Evolutionary conservation across 129 eudicot genomes (phyloP), one percentile per base, ranked within the genome.

Genomic region (Lactuca sativa): DNA sequence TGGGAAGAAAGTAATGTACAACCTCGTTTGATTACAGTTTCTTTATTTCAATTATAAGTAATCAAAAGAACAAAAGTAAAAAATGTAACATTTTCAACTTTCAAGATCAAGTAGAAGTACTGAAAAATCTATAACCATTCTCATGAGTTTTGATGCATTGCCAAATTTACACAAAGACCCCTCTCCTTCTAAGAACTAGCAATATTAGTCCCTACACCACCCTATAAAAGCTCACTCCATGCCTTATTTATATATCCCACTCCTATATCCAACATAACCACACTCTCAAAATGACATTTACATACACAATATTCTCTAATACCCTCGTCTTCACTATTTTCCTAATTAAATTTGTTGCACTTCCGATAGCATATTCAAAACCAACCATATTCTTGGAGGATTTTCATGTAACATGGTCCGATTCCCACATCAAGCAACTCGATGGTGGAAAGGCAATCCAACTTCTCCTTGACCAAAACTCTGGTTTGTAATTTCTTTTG

Each of bases 381-480:
- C 95, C 98, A 15, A 96, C 95, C 49, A 89, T 89, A 1, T 92
- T 88, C 71, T 68, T 76, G 36, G 89, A 92, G 59, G 95, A 92
- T 65, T 92, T 92, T 70, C 69, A 74, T 7, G 52, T 86, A 64
- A 84, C 96, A 25, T 92, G 98, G 98, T 68, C 95, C 0, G 96
- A 86, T 36, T 68, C 89, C 25, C 98, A 92, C 73, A 80, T 92
- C 70, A 83, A 77, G 43, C 85, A 84, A 63, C 47, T 92, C 8
- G 95, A 89, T 8, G 95, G 90, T 4, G 98, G 96, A n/a, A 84
- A 62, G 41, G 89, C 86, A 62, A 86, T 92, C 47, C 98, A 84
- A 25, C 96, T 92, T 44, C 69, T 73, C 51, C 95, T 92, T 6
- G 98, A 92, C 72, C 89, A 81, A 59, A 77, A 62, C 77, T 88